Evolutionary conservation across 768 basidiomycete genomes (phyloP), one percentile per base, ranked within the genome.

Genomic region (Tulasnella sp.): DNA sequence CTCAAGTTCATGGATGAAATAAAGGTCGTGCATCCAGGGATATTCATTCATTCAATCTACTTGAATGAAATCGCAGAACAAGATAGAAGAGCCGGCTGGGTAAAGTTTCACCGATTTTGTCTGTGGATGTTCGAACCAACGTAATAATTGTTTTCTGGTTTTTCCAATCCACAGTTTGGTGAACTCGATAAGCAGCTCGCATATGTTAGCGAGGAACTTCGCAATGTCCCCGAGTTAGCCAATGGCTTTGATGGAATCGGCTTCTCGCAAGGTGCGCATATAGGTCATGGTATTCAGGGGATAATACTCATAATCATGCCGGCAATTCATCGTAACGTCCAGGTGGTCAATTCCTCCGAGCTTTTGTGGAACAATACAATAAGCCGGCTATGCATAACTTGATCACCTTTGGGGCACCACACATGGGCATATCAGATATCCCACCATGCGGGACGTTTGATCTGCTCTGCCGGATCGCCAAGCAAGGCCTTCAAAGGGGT

Each of bases 311-410:
- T 20, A 32, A 54, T 33, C 44, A 16, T 41, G 5, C 19, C 31
- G 27, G 25, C 9, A 22, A 10, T 7, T 34, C 40, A 15, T 19
- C 15, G 24, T 25, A 22, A 9, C 28, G 1, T 32, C 24, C 54
- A 81, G 81, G 81, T 16, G 87, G 87, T 4, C 88, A 88, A 60
- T 90, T 91, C 63, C 72, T 89, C 32, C 76, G 88, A n/a, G 86
- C 80, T 27, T 90, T 86, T 57, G 74, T 83, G 16, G 82, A 90
- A 58, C 69, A 76, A 20, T 79, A 79, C 63, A 88, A 88, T 61
- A 60, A 64, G 2, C 88, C 85, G 0, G 79, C 79, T 0, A 68
- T 89, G 3, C 69, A 79, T 62, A 91, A 89, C 63, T 74, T 91
- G 56, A 76, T 91, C 41, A 88, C 86, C 0, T 89, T 91, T 61